Conservation (phyloP, 148 eudicot genomes). For the Agrostemma githago region DNA sequence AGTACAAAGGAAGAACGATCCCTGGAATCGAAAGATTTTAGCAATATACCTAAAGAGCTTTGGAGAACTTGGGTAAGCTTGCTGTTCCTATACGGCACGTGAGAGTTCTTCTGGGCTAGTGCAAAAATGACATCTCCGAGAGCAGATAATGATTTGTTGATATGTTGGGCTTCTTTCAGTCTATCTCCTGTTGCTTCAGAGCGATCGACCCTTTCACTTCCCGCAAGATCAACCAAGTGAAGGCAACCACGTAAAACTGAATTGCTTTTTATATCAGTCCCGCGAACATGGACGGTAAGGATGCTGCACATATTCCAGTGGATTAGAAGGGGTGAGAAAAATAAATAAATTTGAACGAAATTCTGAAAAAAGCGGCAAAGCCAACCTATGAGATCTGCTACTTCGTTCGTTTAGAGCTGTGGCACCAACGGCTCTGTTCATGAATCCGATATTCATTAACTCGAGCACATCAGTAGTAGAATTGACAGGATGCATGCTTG, state of each 20-base stretch:
- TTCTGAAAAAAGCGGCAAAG: neutral
- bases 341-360: neutral
- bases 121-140: constrained; percentile 94
- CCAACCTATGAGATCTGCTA: constrained; percentile 94
- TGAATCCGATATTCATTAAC: constrained; percentile 81
- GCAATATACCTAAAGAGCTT: constrained; percentile 69
- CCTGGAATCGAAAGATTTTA: neutral
- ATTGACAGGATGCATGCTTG: constrained; percentile 84
- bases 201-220: constrained; percentile 97
- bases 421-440: constrained; percentile 94
- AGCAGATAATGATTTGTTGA: constrained; percentile 91
- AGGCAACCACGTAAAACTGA: constrained; percentile 82
- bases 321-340: constrained; percentile 2
- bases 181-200: constrained; percentile 95
- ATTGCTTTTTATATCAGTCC: constrained; percentile 72
- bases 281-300: constrained; percentile 91
- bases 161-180: constrained; percentile 89
- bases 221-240: constrained; percentile 96
- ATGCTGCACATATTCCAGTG: constrained; percentile 46
- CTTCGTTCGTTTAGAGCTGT: constrained; percentile 96
- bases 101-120: constrained; percentile 74
- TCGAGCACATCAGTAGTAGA: constrained; percentile 87
- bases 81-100: constrained; percentile 96
- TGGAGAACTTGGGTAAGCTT: constrained; percentile 97
- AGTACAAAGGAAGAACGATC: neutral